phyloP scores from a whole-genome alignment of 2,329 filamentous ascomycete genomes.

The Epichloe amarillans region DNA sequence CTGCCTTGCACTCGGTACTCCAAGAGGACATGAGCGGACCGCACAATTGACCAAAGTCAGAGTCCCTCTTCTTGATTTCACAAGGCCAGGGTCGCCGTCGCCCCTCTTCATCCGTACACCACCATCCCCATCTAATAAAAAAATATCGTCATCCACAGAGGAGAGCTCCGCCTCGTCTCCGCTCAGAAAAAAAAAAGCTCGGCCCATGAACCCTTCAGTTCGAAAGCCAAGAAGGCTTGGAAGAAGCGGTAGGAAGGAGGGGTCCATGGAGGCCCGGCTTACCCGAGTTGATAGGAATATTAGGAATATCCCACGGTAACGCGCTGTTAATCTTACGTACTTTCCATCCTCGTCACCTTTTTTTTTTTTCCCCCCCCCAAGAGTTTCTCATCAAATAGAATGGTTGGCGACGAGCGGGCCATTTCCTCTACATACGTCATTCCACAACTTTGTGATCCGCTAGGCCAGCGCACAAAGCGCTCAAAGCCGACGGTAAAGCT shows the following conservation, averaged over 20 bases:
- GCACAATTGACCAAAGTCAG: background rate
- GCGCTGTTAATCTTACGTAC: background rate
- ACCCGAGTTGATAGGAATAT: background rate
- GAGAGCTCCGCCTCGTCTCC: slow-evolving; percentile 4
- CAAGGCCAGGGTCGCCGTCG: background rate
- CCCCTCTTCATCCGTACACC: background rate
- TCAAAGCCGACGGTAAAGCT: slow-evolving; percentile 1
- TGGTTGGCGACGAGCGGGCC: slow-evolving; percentile 3
- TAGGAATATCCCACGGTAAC: background rate
- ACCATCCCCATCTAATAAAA: slow-evolving; percentile 1
- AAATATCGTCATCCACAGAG: slow-evolving; percentile 1
- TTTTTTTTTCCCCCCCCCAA: background rate
- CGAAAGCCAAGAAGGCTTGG: background rate
- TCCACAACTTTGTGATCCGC: background rate
- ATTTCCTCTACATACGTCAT: background rate
- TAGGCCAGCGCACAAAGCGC: background rate
- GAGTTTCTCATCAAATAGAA: background rate
- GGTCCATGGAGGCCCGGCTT: background rate
- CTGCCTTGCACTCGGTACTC: no score
- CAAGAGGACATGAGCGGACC: background rate
- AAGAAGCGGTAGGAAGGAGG: background rate
- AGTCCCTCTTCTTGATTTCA: no score
- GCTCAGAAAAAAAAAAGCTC: background rate
- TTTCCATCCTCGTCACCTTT: background rate
- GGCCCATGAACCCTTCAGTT: background rate